These are phyloP conservation scores for Lachnum nothofagi DNA, from an alignment of 2,329 filamentous ascomycete species.

Conservation along the genomic window DNA sequence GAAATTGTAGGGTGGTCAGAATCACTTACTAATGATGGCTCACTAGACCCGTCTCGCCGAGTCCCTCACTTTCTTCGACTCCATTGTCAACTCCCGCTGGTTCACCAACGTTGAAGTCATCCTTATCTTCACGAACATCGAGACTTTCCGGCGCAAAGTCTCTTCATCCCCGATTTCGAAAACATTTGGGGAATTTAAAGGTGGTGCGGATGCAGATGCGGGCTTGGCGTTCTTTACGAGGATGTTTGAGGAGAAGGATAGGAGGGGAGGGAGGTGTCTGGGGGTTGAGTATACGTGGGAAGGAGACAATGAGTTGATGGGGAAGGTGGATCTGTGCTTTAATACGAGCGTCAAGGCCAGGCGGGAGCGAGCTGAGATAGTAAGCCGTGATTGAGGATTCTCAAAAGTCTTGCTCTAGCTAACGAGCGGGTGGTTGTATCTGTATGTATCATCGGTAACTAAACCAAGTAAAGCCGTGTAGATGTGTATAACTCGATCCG, in stretches of 20 bases:
- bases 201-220: background rate
- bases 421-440: too few species aligned
- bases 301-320: background rate
- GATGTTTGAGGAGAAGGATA: background rate
- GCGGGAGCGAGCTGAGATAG: too few species aligned
- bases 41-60: background rate
- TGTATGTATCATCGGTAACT: too few species aligned
- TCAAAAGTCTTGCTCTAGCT: too few species aligned
- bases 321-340: background rate
- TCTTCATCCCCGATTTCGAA: background rate
- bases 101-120: background rate
- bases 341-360: background rate
- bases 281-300: background rate
- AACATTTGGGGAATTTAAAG: background rate
- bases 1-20: too few species aligned
- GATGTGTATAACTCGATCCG: too few species aligned
- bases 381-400: too few species aligned
- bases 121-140: background rate
- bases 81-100: background rate
- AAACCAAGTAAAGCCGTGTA: too few species aligned
- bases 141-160: background rate
- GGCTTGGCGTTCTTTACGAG: background rate
- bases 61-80: background rate
- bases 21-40: background rate
- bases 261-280: background rate